Evolutionary conservation across 2,329 filamentous ascomycete species (phyloP).

Genomic region (Acephala macrosclerotiorum): DNA sequence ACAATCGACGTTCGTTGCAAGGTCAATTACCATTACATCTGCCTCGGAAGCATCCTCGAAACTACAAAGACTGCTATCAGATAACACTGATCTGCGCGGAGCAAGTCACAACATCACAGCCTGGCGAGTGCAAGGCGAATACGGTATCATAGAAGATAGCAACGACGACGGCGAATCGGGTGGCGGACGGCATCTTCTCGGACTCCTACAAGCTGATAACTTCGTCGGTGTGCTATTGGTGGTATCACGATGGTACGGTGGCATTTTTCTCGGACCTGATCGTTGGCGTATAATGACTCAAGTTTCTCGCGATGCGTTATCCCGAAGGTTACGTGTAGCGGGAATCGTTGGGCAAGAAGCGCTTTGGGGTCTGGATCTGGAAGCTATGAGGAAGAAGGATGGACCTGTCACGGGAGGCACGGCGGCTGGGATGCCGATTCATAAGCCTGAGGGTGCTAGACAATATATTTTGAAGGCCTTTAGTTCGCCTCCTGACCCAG

Average conservation of each 20-base stretch:
- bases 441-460: slow-evolving; percentile 74
- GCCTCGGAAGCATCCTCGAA: slow-evolving; percentile 51
- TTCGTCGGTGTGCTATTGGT: slow-evolving; percentile 62
- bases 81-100: slow-evolving; percentile 57
- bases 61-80: slow-evolving; percentile 56
- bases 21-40: slow-evolving; percentile 52
- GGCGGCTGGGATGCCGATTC: slow-evolving; percentile 70
- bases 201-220: slow-evolving; percentile 58
- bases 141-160: slow-evolving; percentile 39
- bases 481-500: slow-evolving; percentile 42
- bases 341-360: slow-evolving; percentile 58
- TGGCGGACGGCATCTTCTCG: slow-evolving; percentile 63
- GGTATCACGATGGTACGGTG: slow-evolving; percentile 68
- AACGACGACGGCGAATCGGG: slow-evolving; percentile 67
- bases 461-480: slow-evolving; percentile 68
- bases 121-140: slow-evolving; percentile 37
- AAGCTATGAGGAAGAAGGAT: slow-evolving; percentile 49
- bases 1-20: slow-evolving; percentile 64
- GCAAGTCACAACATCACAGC: slow-evolving; percentile 61
- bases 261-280: slow-evolving; percentile 66
- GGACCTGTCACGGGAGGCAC: slow-evolving; percentile 39
- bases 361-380: slow-evolving; percentile 66
- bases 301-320: slow-evolving; percentile 61
- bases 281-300: slow-evolving; percentile 69
- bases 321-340: slow-evolving; percentile 55